phyloP scores from a whole-genome alignment of 73 alveolate genomes.

The Effrenium voratum region DNA sequence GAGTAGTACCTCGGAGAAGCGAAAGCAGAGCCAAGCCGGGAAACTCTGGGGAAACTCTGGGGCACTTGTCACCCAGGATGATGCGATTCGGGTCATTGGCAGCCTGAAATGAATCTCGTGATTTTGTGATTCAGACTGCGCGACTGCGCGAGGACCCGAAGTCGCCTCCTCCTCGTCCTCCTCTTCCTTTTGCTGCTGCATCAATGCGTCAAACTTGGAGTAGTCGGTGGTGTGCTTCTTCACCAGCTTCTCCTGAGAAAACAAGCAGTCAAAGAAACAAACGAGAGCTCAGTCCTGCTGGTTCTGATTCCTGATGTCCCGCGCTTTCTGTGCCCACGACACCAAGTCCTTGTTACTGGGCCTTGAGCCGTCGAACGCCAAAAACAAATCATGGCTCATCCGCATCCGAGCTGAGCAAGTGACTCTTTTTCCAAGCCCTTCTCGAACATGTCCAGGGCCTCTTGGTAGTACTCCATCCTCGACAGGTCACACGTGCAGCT shows the following conservation, averaged over 20 bases:
- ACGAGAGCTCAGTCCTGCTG: conserved; percentile 35
- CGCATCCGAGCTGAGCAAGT: neutral
- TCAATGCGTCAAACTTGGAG: conserved; percentile 68
- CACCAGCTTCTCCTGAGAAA: conserved; percentile 73
- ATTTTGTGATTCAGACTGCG: no score
- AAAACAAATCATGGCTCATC: neutral
- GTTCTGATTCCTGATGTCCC: conserved; percentile 74
- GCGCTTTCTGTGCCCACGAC: conserved; percentile 64
- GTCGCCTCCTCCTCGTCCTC: conserved; percentile 89
- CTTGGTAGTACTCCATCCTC: conserved; percentile 90
- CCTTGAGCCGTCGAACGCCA: neutral
- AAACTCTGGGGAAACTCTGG: neutral
- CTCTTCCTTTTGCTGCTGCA: conserved; percentile 78
- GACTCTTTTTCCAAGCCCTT: conserved; percentile 76
- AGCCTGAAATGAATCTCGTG: neutral
- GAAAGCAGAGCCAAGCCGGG: neutral
- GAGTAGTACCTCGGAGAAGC: conserved; percentile 41
- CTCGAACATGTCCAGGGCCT: conserved; percentile 80
- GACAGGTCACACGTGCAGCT: neutral
- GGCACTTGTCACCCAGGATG: conserved; percentile 88
- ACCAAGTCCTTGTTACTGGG: conserved; percentile 89
- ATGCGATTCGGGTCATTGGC: conserved; percentile 76
- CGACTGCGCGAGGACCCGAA: no score
- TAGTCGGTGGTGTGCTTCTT: conserved; percentile 93
- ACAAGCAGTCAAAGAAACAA: neutral